Evolutionary conservation across 495 filamentous ascomycete species (phyloP).

Genomic region (Penicillium maclennaniae): DNA sequence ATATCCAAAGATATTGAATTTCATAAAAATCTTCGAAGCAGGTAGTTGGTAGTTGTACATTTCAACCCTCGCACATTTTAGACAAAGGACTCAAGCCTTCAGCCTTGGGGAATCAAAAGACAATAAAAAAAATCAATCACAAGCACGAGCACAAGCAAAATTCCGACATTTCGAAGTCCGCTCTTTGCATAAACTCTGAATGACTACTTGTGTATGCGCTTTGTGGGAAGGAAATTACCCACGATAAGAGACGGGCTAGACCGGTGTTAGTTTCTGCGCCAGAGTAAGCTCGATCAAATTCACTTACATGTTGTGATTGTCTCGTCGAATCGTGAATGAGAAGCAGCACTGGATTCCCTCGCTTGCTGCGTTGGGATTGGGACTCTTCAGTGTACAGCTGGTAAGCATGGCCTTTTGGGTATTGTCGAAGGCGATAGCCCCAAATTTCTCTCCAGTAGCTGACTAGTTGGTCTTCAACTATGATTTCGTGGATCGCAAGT

Average conservation of each 20-base stretch:
- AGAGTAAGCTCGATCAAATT: neutral
- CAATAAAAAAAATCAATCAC: neutral
- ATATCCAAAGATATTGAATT: no score
- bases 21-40: no score
- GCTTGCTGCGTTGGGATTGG: constrained; percentile 59
- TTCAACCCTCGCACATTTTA: constrained; percentile 1
- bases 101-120: constrained; percentile 18
- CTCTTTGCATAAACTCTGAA: neutral
- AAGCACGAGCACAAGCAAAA: neutral
- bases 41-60: neutral
- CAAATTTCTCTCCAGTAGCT: constrained; percentile 99
- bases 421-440: constrained; percentile 94
- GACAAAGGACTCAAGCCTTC: constrained; percentile 2
- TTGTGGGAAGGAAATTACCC: constrained; percentile 83
- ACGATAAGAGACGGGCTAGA: constrained; percentile 86
- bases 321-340: constrained; percentile 90
- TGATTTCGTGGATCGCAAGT: constrained; percentile 90
- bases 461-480: constrained; percentile 89
- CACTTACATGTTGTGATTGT: constrained; percentile 93
- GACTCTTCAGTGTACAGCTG: constrained; percentile 86
- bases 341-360: constrained; percentile 90
- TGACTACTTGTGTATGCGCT: constrained; percentile 26
- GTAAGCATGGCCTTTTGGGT: constrained; percentile 97
- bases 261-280: constrained; percentile 11
- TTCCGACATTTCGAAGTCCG: neutral